phyloP scores from a whole-genome alignment of 441 rosid species.

The Gossypium lobatum region DNA sequence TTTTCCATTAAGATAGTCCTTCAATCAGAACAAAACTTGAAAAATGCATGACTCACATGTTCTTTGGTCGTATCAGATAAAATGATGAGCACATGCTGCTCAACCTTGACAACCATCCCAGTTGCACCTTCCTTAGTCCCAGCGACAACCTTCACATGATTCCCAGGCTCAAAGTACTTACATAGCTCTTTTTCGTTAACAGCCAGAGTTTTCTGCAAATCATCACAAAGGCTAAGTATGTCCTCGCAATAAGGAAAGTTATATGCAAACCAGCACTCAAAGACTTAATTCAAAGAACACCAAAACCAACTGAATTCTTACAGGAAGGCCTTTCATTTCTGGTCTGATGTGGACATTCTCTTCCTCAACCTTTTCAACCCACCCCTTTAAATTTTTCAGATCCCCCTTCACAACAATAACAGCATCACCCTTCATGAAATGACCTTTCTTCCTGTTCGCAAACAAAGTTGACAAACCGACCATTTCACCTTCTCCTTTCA shows the following conservation, averaged over 20 bases:
- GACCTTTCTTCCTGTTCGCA: conserved; percentile 92
- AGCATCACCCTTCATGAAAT: conserved; percentile 95
- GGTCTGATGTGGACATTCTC: conserved; percentile 84
- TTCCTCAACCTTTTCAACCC: conserved; percentile 98
- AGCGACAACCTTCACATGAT: conserved; percentile 89
- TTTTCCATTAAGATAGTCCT: background rate
- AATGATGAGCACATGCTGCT: conserved; percentile 87
- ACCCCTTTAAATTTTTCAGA: conserved; percentile 85
- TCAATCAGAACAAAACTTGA: background rate
- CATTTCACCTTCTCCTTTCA: conserved; percentile 70
- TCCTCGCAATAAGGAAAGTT: background rate
- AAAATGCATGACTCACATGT: conserved; percentile 48
- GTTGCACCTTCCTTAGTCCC: conserved; percentile 95
- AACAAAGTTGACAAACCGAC: conserved; percentile 79
- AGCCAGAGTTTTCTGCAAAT: conserved; percentile 75
- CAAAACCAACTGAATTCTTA: conserved; percentile 35
- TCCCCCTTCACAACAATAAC: conserved; percentile 92
- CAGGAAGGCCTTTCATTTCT: conserved; percentile 89
- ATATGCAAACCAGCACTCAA: conserved; percentile 6
- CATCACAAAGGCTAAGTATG: conserved; percentile 9
- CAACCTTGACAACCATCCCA: conserved; percentile 97
- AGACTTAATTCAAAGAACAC: conserved; percentile 3
- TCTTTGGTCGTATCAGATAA: conserved; percentile 93
- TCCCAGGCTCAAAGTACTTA: conserved; percentile 95
- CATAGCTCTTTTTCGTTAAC: conserved; percentile 85